Percentiles rank a stretch among this genome's conserved stretches.
Evolutionary conservation across 192 early-diverging fungal species (phyloP).

Genomic region (Coemansia sp.): DNA sequence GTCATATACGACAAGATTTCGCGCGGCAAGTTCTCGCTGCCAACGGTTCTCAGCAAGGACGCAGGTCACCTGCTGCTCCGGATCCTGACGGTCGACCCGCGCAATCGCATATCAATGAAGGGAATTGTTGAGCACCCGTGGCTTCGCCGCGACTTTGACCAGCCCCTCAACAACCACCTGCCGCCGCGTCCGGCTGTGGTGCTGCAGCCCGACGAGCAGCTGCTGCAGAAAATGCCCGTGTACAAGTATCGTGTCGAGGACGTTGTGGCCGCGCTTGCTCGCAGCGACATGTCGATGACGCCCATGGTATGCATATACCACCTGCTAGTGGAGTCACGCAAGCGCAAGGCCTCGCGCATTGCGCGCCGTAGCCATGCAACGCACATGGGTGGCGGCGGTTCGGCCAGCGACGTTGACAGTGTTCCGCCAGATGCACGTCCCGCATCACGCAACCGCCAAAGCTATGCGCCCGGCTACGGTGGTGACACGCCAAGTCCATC

Average conservation of each 20-base stretch:
- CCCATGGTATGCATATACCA: conserved; percentile 51
- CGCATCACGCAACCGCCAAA: conserved; percentile 27
- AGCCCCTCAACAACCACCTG: conserved; percentile 63
- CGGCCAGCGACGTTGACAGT: conserved; percentile 5
- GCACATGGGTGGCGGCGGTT: conserved; percentile 15
- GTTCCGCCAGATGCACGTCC: conserved; percentile 14
- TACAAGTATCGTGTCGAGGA: conserved; percentile 37
- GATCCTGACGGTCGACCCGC: conserved; percentile 73
- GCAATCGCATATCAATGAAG: conserved; percentile 62
- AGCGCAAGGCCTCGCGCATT: conserved; percentile 38
- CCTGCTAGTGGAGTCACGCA: conserved; percentile 40
- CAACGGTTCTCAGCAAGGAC: conserved; percentile 55
- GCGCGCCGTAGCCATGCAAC: conserved; percentile 43
- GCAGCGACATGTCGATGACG: conserved; percentile 37
- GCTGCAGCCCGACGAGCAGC: conserved; percentile 39
- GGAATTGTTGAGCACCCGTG: conserved; percentile 73
- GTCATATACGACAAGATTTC: conserved; percentile 84
- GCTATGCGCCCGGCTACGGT: conserved; percentile 34
- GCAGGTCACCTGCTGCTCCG: conserved; percentile 64
- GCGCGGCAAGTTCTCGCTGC: conserved; percentile 60
- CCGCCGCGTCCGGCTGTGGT: conserved; percentile 55
- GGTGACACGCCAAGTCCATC: conserved; percentile 6
- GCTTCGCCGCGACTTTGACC: conserved; percentile 69
- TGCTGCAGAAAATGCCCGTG: conserved; percentile 45
- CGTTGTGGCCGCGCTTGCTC: conserved; percentile 33